Conservation (phyloP, 2,329 filamentous ascomycete species). For the Pseudocercospora macadamiae region DNA sequence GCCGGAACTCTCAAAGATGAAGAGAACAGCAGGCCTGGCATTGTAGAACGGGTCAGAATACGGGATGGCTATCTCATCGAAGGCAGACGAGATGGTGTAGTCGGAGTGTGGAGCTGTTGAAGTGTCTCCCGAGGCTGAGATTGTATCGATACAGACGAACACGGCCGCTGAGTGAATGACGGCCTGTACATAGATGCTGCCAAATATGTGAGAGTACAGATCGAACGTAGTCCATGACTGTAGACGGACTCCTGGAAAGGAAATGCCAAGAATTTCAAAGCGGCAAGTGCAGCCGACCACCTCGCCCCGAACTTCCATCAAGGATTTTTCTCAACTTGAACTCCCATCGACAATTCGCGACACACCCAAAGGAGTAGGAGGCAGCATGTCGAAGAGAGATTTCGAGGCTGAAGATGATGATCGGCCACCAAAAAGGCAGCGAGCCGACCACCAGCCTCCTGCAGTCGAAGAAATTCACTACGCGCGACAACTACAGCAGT, state of each 20-base stretch:
- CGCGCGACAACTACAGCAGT: conserved; percentile 67
- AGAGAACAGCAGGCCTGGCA: conserved; percentile 48
- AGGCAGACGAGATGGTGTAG: conserved; percentile 80
- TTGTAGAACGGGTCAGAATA: conserved; percentile 82
- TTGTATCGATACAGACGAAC: conserved; percentile 17
- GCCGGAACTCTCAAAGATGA: conserved; percentile 73
- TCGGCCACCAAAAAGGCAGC: conserved; percentile 37
- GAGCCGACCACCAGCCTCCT: conserved; percentile 34
- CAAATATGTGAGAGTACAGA: no score
- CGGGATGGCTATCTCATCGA: conserved; percentile 94
- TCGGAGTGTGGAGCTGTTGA: conserved; percentile 86
- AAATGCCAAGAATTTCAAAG: no score
- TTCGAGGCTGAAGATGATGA: conserved; percentile 26
- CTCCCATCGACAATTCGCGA: neutral
- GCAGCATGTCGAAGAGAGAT: conserved; percentile 36
- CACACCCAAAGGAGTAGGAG: neutral
- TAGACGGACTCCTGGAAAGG: no score
- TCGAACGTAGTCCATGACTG: no score
- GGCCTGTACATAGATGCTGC: neutral
- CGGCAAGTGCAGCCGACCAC: neutral
- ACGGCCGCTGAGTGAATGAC: neutral
- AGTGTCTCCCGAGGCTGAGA: conserved; percentile 3
- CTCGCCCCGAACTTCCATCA: neutral
- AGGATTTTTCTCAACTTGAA: neutral
- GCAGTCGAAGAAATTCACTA: conserved; percentile 64